Conservation (phyloP, 805 yeast genomes). For the Candida ortonii region DNA sequence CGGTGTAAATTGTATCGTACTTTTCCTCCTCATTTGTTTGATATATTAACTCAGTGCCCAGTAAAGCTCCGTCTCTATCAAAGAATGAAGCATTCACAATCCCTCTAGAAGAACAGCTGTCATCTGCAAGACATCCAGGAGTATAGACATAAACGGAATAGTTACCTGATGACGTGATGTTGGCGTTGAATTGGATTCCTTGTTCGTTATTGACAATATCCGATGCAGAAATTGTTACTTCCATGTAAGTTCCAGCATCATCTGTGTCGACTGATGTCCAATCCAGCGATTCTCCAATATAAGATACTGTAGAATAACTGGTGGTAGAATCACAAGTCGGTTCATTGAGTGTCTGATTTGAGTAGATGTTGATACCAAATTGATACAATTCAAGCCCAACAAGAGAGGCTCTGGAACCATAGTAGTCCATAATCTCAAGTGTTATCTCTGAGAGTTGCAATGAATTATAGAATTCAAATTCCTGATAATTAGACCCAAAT, state of each 20-base stretch:
- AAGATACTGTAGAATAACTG: conserved; percentile 9
- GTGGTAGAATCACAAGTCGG: conserved; percentile 47
- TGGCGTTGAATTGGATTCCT: conserved; percentile 60
- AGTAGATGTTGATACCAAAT: conserved; percentile 59
- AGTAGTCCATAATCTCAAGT: conserved; percentile 61
- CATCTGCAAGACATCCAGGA: conserved; percentile 77
- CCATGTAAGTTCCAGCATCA: conserved; percentile 20
- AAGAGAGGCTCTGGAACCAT: conserved; percentile 67
- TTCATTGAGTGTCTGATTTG: conserved; percentile 69
- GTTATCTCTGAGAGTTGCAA: conserved; percentile 60
- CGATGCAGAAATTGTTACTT: conserved; percentile 27
- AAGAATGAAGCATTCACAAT: conserved; percentile 71
- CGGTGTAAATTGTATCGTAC: conserved; percentile 74
- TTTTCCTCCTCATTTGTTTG: conserved; percentile 81
- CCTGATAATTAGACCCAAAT: conserved; percentile 59
- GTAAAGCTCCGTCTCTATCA: conserved; percentile 42
- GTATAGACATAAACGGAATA: conserved; percentile 74
- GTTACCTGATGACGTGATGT: conserved; percentile 67
- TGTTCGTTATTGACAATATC: conserved; percentile 29
- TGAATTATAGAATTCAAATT: conserved; percentile 74
- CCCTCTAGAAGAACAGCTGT: conserved; percentile 69
- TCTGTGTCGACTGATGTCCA: conserved; percentile 26
- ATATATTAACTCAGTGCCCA: conserved; percentile 50
- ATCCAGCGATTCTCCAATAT: conserved; percentile 16
- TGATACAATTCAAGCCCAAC: conserved; percentile 72